Base-by-base conservation (phyloP, 495 filamentous ascomycete species). In the Hypomontagnella monticulosa region DNA sequence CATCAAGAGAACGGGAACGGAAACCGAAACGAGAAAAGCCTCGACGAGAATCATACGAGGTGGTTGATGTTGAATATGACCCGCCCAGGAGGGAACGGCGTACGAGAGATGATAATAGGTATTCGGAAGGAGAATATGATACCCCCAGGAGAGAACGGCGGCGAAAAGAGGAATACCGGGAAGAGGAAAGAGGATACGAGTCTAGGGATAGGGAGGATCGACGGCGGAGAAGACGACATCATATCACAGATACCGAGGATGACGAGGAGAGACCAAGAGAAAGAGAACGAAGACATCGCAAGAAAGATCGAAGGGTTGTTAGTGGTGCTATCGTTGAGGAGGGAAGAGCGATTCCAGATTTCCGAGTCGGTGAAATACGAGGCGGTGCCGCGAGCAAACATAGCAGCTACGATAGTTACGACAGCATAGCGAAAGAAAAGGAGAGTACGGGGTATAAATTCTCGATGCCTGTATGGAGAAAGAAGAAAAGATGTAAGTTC, bases 261-360 rank as follows among this genome's bases (percentile, higher is more conserved):
- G 66, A 67, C 7, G 60, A 70, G 42, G 49, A 70, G 14, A 51
- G 44, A 51, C 71, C 49, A 9, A 71, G 20, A 38, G 73, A 73
- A 43, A 53, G 76, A 20, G 72, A 78, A 61, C 54, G 58, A 40
- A 67, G 58, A 33, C 67, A 63, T 23, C 75, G 57, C 42, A 78
- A 80, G 56, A 80, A 81, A 51, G 83, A 81, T 46, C 78, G 85
- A 32, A 77, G 88, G 59, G 79, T 90, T 16, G 87, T 90, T 4
- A 92, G 89, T 47, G 90, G 90, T 12, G 83, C 88, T 0, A 76
- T 88, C 52, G 65, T 89, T 60, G 90, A 93, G 69, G 89, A 92
- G 73, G 90, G 89, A 1, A 76, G 78, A 55, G 74, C 66, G 4
- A 67, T 51, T 23, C 58, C 65, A 10, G 67, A 56, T n/a, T 58